These are phyloP conservation scores for Lathyrus oleraceus DNA, from an alignment of 306 rosid species.

Conservation along the genomic window DNA sequence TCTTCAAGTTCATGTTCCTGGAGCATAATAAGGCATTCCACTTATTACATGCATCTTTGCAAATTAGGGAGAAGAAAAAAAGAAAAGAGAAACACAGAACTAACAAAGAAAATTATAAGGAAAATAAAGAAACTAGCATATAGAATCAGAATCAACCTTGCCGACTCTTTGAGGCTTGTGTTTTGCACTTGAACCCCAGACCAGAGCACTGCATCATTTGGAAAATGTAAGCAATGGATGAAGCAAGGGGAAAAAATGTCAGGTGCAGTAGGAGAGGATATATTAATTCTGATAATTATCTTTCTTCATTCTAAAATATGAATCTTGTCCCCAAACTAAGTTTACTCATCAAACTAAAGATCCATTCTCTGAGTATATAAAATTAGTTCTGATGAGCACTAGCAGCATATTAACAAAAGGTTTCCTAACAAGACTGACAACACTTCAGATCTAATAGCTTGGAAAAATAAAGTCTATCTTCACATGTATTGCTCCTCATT, in stretches of 20 bases:
- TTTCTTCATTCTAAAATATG: not conserved
- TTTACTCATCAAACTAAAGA: not conserved
- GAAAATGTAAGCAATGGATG: constrained; percentile 30
- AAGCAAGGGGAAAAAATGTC: not conserved
- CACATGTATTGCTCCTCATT: not conserved
- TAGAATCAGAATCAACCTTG: constrained; percentile 56
- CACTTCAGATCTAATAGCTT: not conserved
- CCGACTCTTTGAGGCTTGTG: constrained; percentile 99
- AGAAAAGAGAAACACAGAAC: constrained; percentile 1
- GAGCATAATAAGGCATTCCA: constrained; percentile 18
- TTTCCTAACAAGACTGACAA: not conserved
- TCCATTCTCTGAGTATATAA: not conserved
- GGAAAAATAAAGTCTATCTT: not conserved
- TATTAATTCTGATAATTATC: not conserved
- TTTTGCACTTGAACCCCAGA: constrained; percentile 94
- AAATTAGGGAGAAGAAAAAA: not conserved
- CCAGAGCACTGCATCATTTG: constrained; percentile 74
- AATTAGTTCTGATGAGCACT: not conserved
- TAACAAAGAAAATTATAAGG: not conserved
- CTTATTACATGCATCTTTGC: constrained; percentile 23
- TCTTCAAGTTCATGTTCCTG: constrained; percentile 97
- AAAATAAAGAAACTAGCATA: constrained; percentile 13
- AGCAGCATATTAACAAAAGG: not conserved
- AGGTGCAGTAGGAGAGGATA: not conserved
- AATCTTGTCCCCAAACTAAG: not conserved